Evolutionary conservation across 2,329 filamentous ascomycete species (phyloP).

Genomic region (Colletotrichum sp.): DNA sequence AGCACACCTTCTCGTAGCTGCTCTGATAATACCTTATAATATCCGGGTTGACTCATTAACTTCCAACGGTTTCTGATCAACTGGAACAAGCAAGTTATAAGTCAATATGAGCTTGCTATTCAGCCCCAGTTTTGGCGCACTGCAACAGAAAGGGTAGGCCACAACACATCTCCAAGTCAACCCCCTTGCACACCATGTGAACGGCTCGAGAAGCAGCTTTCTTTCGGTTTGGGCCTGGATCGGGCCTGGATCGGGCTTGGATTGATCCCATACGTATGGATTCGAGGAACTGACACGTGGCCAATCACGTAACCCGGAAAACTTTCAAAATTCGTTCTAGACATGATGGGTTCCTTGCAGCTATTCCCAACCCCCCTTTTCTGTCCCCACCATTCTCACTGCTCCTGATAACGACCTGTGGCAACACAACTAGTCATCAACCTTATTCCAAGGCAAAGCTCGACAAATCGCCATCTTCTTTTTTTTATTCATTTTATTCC

Average conservation of each 20-base stretch:
- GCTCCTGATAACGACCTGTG: background rate
- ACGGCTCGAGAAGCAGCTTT: background rate
- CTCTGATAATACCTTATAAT: background rate
- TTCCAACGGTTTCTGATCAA: background rate
- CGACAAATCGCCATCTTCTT: background rate
- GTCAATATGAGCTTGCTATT: background rate
- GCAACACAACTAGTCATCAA: background rate
- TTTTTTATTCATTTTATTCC: background rate
- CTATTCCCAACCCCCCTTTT: background rate
- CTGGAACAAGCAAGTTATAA: background rate
- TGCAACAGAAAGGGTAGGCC: background rate
- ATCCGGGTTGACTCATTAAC: background rate
- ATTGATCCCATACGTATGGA: background rate
- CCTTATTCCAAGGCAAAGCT: background rate
- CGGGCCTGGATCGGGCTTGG: background rate
- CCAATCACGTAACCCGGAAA: background rate
- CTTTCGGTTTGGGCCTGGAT: background rate
- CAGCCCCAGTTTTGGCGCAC: background rate
- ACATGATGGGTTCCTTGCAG: background rate
- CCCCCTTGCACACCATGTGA: background rate
- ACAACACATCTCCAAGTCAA: background rate
- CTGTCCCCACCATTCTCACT: background rate
- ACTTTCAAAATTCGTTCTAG: background rate
- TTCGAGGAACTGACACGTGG: background rate
- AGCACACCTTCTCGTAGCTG: background rate